These are phyloP conservation scores for Aureobasidium sp. DNA, from an alignment of 2,329 filamentous ascomycete genomes.

Conservation along the genomic window DNA sequence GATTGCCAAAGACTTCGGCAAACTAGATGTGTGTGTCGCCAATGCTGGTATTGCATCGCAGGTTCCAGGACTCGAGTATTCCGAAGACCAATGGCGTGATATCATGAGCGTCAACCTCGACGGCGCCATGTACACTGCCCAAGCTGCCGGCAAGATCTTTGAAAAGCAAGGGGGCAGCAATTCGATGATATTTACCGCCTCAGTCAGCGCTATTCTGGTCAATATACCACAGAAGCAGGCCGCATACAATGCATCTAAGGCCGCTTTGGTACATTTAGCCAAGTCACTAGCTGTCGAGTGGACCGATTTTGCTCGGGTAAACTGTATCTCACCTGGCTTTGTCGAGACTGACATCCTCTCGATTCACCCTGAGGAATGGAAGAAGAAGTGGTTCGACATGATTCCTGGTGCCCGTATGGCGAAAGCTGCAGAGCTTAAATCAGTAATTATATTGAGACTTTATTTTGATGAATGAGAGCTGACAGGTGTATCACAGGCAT, in stretches of 20 bases:
- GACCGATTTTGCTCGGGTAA: conserved; percentile 50
- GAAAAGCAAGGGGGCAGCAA: conserved; percentile 72
- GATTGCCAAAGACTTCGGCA: conserved; percentile 59
- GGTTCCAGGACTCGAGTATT: conserved; percentile 77
- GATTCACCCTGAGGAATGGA: conserved; percentile 54
- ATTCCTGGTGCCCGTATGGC: conserved; percentile 50
- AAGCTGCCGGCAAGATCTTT: conserved; percentile 72
- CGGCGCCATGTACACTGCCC: conserved; percentile 80
- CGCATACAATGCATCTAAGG: conserved; percentile 4
- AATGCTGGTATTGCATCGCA: conserved; percentile 66
- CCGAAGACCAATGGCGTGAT: conserved; percentile 56
- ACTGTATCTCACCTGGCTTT: conserved; percentile 63
- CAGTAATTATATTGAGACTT: conserved; percentile 33
- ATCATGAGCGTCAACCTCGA: conserved; percentile 54
- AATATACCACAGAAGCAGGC: conserved; percentile 87
- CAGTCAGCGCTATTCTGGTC: conserved; percentile 83
- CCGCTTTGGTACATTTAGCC: conserved; percentile 32
- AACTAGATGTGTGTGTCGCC: conserved; percentile 69
- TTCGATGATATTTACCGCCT: conserved; percentile 87
- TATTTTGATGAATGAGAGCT: neutral
- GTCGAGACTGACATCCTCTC: conserved; percentile 61
- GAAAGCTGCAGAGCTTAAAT: conserved; percentile 64
- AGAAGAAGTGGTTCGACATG: conserved; percentile 49
- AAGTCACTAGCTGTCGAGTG: conserved; percentile 65
- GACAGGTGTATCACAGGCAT: conserved; percentile 26